A percentile compares a stretch with the other conserved stretches of the same genome.
Evolutionary conservation across 1,284 basidiomycete genomes (phyloP).

Genomic region (Gomphus bonarii): DNA sequence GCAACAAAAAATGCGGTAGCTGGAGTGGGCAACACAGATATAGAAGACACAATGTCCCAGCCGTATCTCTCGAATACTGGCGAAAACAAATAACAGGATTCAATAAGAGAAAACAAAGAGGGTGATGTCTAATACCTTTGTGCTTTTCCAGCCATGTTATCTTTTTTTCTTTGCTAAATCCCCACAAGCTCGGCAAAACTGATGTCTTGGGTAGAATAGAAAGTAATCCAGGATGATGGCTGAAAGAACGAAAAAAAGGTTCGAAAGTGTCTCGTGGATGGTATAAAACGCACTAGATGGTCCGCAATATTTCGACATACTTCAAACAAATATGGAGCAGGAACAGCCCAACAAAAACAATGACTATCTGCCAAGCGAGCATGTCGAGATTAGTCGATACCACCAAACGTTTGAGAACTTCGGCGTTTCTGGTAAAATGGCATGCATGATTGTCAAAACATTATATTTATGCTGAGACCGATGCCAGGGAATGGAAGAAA

Average conservation of each 20-base stretch:
- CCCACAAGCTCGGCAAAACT: neutral
- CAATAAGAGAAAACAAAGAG: neutral
- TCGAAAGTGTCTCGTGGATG: neutral
- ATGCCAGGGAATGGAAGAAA: no score
- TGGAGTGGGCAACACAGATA: neutral
- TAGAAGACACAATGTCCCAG: neutral
- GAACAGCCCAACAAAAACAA: neutral
- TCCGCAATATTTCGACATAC: neutral
- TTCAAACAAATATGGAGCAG: neutral
- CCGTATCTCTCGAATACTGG: neutral
- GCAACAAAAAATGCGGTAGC: neutral
- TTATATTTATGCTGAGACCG: no score
- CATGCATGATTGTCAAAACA: no score
- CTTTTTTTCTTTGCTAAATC: neutral
- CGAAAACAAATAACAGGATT: neutral
- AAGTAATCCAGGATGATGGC: neutral
- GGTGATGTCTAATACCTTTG: neutral
- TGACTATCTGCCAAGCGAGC: neutral
- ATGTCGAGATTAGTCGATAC: neutral
- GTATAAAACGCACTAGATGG: neutral
- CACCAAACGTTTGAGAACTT: no score
- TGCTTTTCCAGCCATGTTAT: neutral
- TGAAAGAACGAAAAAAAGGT: neutral
- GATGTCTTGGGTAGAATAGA: neutral
- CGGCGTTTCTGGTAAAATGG: no score